Conservation (phyloP, 306 rosid species). For the Cyamopsis tetragonoloba region DNA sequence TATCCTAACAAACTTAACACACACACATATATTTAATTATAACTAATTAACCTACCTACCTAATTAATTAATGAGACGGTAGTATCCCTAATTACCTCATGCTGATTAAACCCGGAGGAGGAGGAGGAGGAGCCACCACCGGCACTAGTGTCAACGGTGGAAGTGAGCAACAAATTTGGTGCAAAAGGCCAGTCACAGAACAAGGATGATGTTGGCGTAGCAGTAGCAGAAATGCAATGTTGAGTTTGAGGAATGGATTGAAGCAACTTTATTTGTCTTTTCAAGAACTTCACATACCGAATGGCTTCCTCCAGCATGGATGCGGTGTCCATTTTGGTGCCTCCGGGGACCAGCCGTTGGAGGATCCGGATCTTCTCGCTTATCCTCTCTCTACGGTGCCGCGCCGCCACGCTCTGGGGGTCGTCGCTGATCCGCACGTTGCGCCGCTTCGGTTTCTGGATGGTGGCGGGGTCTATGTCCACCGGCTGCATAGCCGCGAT, state of each 20-base stretch:
- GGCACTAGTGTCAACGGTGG: slow-evolving; percentile 12
- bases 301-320: slow-evolving; percentile 96
- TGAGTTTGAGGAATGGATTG: slow-evolving; percentile 36
- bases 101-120: slow-evolving; percentile 39
- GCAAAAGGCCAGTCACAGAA: slow-evolving; percentile 41
- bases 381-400: slow-evolving; percentile 83
- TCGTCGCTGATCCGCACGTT: slow-evolving; percentile 94
- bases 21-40: background rate
- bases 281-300: slow-evolving; percentile 85
- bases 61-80: slow-evolving; percentile 18
- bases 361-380: slow-evolving; percentile 87
- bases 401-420: slow-evolving; percentile 90
- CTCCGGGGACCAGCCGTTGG: slow-evolving; percentile 92
- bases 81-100: slow-evolving; percentile 59
- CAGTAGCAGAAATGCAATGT: slow-evolving; percentile 13
- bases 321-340: slow-evolving; percentile 94
- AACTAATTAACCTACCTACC: background rate
- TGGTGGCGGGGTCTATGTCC: slow-evolving; percentile 81
- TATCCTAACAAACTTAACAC: slow-evolving; percentile 52
- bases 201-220: background rate
- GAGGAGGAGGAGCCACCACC: background rate
- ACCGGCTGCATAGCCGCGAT: slow-evolving; percentile 95
- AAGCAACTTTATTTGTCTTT: slow-evolving; percentile 71
- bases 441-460: slow-evolving; percentile 67
- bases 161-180: slow-evolving; percentile 23